Base-by-base conservation (phyloP, 805 yeast species). In the Wickerhamiella siamensis region DNA sequence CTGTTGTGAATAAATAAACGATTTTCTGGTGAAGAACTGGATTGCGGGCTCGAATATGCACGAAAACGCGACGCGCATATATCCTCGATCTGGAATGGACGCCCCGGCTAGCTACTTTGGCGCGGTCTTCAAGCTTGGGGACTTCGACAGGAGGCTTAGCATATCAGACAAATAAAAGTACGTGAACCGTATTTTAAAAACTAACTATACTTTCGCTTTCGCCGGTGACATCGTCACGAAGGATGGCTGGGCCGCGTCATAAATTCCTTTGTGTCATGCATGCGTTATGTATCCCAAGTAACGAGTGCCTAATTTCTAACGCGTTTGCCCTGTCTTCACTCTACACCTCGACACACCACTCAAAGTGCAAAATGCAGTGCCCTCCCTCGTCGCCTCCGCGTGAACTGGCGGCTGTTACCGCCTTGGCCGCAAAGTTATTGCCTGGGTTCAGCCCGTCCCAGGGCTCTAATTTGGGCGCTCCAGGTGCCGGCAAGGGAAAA, bases 331-430 rank as follows among this genome's bases (percentile, higher is more conserved):
- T 22, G 19, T 17, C 19, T 34, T 20, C 24, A 14, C n/a, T 17
- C 6, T 38, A 43, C n/a, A 6, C 9, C 18, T 31, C n/a, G 33
- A 14, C 24, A 16, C 15, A 15, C 20, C 38, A 24, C 38, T 17
- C 27, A 34, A 24, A 24, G 16, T 22, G 38, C 9, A n/a, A 36
- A 34, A 36, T 43, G 42, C 43, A 40, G 33, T 43, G 47, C 39
- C 47, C 47, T 9, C 43, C 47, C 16, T 43, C 47, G 27, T 43
- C 47, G 14, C 47, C 47, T 21, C 41, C 35, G n/a, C 26, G 40
- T 8, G 33, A 27, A 31, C 22, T 19, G 22, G 39, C 46, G 6
- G 41, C 44, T 24, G 29, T 12, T 6, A 12, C 29, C 29, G 29
- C 29, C 12, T 6, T 12, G 6, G 29, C 29, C 10, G 29, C 29